phyloP scores from a whole-genome alignment of 192 early-diverging fungal genomes.

The Mortierella antarctica region DNA sequence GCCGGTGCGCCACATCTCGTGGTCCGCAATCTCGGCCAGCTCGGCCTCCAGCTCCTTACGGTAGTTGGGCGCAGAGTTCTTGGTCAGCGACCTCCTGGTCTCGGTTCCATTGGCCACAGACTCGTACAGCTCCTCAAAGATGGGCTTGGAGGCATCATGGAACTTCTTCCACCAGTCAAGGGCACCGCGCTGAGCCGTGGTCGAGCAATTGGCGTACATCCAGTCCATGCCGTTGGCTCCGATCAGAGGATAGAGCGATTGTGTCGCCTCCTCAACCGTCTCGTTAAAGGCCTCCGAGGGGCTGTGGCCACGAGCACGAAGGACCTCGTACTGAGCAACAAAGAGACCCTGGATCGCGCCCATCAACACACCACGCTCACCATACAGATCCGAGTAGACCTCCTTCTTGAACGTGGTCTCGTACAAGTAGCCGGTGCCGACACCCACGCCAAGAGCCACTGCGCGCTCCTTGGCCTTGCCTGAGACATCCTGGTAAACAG shows the following conservation, averaged over 20 bases:
- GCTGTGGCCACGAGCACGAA: conserved; percentile 92
- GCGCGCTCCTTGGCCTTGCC: conserved; percentile 96
- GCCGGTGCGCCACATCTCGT: conserved; percentile 94
- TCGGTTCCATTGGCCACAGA: conserved; percentile 89
- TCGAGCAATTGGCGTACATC: conserved; percentile 98
- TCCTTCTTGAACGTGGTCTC: conserved; percentile 98
- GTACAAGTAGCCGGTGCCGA: conserved; percentile 97
- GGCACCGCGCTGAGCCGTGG: conserved; percentile 95
- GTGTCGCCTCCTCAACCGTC: conserved; percentile 99
- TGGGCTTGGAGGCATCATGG: conserved; percentile 92
- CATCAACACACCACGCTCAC: conserved; percentile 98
- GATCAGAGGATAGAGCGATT: conserved; percentile 96
- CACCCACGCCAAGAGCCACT: conserved; percentile 90
- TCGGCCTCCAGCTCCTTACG: conserved; percentile 92
- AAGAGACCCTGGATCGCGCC: conserved; percentile 98
- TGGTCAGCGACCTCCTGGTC: conserved; percentile 83
- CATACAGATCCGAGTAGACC: conserved; percentile 95
- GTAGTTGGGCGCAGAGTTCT: conserved; percentile 93
- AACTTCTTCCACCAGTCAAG: conserved; percentile 97
- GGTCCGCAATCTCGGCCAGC: conserved; percentile 83
- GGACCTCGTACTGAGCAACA: conserved; percentile 96
- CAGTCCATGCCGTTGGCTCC: conserved; percentile 95
- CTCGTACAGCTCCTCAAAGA: conserved; percentile 92
- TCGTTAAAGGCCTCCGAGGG: conserved; percentile 99
- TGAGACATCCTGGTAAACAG: conserved; percentile 93